Percentiles rank a stretch among this genome's conserved stretches.
Conservation (phyloP, 306 rosid species). For the Cucumis sativus region Cucumber_9930_V3 NC_026657.2:29870001-29870500, state of each 20-base stretch:
- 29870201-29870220: slow-evolving; percentile 56
- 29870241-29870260: slow-evolving; percentile 83
- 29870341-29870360: slow-evolving; percentile 96
- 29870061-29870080: slow-evolving; percentile 96
- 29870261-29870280: slow-evolving; percentile 78
- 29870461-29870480: neutral
- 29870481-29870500: neutral
- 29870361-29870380: slow-evolving; percentile 95
- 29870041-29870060: slow-evolving; percentile 27
- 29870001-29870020: too few relatives aligned
- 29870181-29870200: slow-evolving; percentile 97
- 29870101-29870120: slow-evolving; percentile 84
- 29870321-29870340: slow-evolving; percentile 90
- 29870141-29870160: slow-evolving; percentile 91
- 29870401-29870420: slow-evolving; percentile 88
- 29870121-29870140: slow-evolving; percentile 98
- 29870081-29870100: slow-evolving; percentile 77
- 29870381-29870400: slow-evolving; percentile 98
- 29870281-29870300: slow-evolving; percentile 86
- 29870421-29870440: slow-evolving; percentile 92
- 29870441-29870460: slow-evolving; percentile 95
- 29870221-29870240: slow-evolving; percentile 57
- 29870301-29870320: slow-evolving; percentile 93
- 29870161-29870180: slow-evolving; percentile 84
- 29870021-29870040: neutral